These are phyloP conservation scores for Ganoderma lucidum DNA, from an alignment of 1,284 basidiomycete species.

Conservation along the genomic window DNA sequence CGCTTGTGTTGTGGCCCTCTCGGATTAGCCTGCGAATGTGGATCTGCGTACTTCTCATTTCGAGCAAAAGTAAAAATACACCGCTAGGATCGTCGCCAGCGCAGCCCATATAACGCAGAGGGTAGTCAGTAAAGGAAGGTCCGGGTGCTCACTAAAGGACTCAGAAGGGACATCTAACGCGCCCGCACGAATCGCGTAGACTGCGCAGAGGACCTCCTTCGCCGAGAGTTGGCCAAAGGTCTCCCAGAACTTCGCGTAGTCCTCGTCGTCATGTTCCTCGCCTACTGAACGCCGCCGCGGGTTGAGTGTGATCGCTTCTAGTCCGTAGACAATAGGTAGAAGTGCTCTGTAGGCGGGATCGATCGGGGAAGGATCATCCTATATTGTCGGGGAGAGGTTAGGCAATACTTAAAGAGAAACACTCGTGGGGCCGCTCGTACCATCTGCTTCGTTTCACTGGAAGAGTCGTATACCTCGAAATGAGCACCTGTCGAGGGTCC, in stretches of 20 bases:
- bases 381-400: background rate
- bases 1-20: background rate
- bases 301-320: slow-evolving; percentile 19
- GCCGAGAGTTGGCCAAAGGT: slow-evolving; percentile 26
- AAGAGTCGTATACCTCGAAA: background rate
- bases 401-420: background rate
- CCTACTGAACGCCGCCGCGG: slow-evolving; percentile 10
- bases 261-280: slow-evolving; percentile 22
- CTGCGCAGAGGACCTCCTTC: slow-evolving; percentile 24
- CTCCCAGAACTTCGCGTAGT: slow-evolving; percentile 28
- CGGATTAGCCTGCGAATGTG: no score
- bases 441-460: background rate
- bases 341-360: slow-evolving; percentile 23
- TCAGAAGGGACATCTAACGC: background rate
- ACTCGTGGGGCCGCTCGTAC: background rate
- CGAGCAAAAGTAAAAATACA: background rate
- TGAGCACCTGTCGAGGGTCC: background rate
- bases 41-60: background rate
- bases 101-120: background rate
- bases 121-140: background rate
- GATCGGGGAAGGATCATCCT: background rate
- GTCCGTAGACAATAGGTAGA: slow-evolving; percentile 20
- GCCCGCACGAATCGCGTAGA: slow-evolving; percentile 25
- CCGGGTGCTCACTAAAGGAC: background rate
- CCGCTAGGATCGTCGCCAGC: background rate